Percentiles rank a stretch among this genome's conserved stretches.
Evolutionary conservation across 768 basidiomycete species (phyloP).

Genomic region (Russula lepida): DNA sequence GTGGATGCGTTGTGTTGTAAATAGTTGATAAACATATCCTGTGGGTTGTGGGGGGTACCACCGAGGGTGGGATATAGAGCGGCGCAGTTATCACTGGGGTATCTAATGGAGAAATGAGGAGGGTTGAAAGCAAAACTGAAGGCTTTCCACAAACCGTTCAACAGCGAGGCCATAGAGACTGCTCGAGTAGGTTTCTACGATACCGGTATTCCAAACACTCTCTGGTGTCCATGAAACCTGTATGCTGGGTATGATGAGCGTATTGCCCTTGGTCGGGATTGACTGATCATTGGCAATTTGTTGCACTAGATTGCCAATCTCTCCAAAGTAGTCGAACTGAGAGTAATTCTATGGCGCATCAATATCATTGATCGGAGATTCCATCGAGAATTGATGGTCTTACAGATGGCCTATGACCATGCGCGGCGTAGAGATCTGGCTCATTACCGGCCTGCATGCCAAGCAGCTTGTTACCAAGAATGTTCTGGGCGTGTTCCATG

Average conservation of each 20-base stretch:
- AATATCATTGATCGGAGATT: not conserved
- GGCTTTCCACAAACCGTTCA: slow-evolving; percentile 12
- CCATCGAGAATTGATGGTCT: not conserved
- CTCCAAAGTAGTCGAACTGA: slow-evolving; percentile 30
- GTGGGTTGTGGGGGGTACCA: slow-evolving; percentile 34
- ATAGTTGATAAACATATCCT: slow-evolving; percentile 44
- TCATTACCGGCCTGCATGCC: slow-evolving; percentile 72
- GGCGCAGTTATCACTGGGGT: slow-evolving; percentile 56
- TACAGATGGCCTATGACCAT: slow-evolving; percentile 12
- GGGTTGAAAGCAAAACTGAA: not conserved
- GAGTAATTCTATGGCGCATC: not conserved
- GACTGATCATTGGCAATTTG: slow-evolving; percentile 8
- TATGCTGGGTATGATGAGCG: slow-evolving; percentile 16
- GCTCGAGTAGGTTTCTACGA: slow-evolving; percentile 1
- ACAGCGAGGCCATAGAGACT: slow-evolving; percentile 11
- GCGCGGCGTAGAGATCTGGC: slow-evolving; percentile 58
- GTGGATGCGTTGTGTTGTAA: slow-evolving; percentile 52
- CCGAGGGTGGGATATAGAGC: slow-evolving; percentile 37
- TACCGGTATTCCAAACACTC: slow-evolving; percentile 17
- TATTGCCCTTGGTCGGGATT: slow-evolving; percentile 7
- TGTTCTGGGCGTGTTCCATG: slow-evolving; percentile 47
- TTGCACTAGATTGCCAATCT: slow-evolving; percentile 19
- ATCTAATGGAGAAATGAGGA: slow-evolving; percentile 31
- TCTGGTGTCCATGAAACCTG: slow-evolving; percentile 12
- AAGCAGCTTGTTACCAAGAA: slow-evolving; percentile 54